Evolutionary conservation across 2,329 filamentous ascomycete species (phyloP), one percentile per base, ranked within the genome.

Genomic region (Drechslerella stenobrocha): DNA sequence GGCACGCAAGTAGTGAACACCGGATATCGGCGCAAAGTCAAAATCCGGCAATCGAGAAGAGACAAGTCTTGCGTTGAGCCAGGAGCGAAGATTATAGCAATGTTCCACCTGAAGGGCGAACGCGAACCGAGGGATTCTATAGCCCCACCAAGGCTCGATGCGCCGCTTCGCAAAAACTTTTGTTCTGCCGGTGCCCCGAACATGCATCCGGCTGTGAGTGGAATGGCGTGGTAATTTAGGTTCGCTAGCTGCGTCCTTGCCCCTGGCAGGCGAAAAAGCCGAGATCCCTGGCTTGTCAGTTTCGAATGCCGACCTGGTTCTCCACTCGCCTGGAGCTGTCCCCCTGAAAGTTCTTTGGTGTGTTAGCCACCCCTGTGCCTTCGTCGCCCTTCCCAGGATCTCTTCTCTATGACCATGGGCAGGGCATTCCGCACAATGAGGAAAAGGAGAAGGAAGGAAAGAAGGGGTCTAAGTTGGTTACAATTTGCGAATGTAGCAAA

Each of bases 191-290:
- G 53, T 58, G 52, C 61, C 61, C 61, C 61, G 61, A 48, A 48
- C 35, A 56, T 46, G 28, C 26, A 18, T 58, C 55, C 53, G 42
- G 61, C 47, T 48, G 53, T 22, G 26, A 52, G 4, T 13, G 42
- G 61, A 20, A 66, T 53, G 44, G 48, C 60, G 60, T 52, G 53
- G 61, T 50, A 66, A 66, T 58, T 66, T 59, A 58, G 61, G 58
- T 66, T 66, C 34, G 61, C 53, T 50, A 48, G 32, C 32, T 20
- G 23, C 22, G 42, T 24, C 42, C 35, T 18, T 28, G 45, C 22
- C 22, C 37, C 37, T 42, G 9, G 13, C 7, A 42, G 37, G 37
- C 37, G 37, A 18, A 42, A 13, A 3, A 20, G 15, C 9, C 37
- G 7, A 18, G 37, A 30, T 42, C 37, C 37, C 37, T 51, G 18